Conservation (phyloP, 331 rosid genomes). For the Quercus phellos region DNA sequence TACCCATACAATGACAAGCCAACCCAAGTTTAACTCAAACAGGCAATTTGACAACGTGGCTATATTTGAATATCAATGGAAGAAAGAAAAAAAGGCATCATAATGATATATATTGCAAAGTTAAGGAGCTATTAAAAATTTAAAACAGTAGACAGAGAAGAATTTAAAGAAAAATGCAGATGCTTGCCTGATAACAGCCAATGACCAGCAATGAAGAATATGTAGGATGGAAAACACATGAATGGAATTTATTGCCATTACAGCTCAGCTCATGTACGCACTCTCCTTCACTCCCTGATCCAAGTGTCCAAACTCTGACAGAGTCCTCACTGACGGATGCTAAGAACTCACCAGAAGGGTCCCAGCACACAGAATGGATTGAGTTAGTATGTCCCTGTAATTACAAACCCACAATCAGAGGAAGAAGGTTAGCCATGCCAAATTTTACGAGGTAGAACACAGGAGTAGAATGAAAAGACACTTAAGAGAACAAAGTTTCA, state of each 20-base stretch:
- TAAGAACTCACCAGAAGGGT: slow-evolving; percentile 75
- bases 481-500: not conserved
- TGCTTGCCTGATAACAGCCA: slow-evolving; percentile 85
- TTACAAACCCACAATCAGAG: slow-evolving; percentile 15
- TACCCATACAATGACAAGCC: not conserved
- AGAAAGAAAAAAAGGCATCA: not conserved
- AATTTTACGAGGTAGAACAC: not conserved
- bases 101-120: not conserved
- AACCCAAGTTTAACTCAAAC: not conserved
- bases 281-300: slow-evolving; percentile 71
- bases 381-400: slow-evolving; percentile 74
- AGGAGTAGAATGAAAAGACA: not conserved
- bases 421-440: not conserved
- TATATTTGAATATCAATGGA: not conserved
- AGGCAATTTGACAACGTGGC: not conserved
- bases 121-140: not conserved
- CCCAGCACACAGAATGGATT: slow-evolving; percentile 73
- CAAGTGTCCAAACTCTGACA: slow-evolving; percentile 78
- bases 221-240: slow-evolving; percentile 84
- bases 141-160: not conserved
- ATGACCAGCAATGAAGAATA: slow-evolving; percentile 72
- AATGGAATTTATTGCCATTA: slow-evolving; percentile 71
- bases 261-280: slow-evolving; percentile 77
- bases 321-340: slow-evolving; percentile 92
- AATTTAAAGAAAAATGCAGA: not conserved